Base-by-base conservation (phyloP, 768 basidiomycete genomes). In the Dioszegia crocea region DNA sequence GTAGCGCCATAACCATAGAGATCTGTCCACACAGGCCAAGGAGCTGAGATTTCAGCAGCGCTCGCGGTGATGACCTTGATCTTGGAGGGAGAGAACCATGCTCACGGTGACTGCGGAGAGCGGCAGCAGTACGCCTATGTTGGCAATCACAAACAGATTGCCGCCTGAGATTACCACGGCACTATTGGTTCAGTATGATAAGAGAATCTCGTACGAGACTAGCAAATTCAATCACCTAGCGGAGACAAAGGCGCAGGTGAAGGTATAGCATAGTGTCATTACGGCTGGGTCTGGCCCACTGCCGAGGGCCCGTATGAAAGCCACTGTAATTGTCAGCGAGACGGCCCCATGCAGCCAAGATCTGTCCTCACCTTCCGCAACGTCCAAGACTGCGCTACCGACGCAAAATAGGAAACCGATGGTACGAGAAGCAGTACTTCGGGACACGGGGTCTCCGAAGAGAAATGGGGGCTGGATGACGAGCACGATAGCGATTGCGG, bases 21-120 rank as follows among this genome's bases (percentile, higher is more conserved):
- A 46, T 56, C 33, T 56, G 55, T n/a, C 44, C 43, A 2, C 33
- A 3, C 19, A 56, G 33, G 14, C 55, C 55, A 9, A 39, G n/a
- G 5, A 33, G 8, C 49, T 51, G n/a, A 17, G 9, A 19, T 6
- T 36, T 38, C 49, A 51, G 49, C 31, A 16, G 47, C 47, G 33
- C 33, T 6, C 33, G 6, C n/a, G n/a, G n/a, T n/a, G 19, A 46
- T 8, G 26, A 27, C 19, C 21, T 51, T 38, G n/a, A 30, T 4
- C 14, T 30, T 33, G 16, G 12, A 24, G 3, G 6, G n/a, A 9
- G 26, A 10, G n/a, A 16, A 38, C 16, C 19, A 36, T 17, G 19
- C 45, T 46, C 45, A 38, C 31, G 16, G 21, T 3, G 8, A 43
- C 9, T 5, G 40, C n/a, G 8, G 9, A 43, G 8, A 43, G 40